Conservation (phyloP, 2,329 filamentous ascomycete genomes). For the Aspergillus sp. region DNA sequence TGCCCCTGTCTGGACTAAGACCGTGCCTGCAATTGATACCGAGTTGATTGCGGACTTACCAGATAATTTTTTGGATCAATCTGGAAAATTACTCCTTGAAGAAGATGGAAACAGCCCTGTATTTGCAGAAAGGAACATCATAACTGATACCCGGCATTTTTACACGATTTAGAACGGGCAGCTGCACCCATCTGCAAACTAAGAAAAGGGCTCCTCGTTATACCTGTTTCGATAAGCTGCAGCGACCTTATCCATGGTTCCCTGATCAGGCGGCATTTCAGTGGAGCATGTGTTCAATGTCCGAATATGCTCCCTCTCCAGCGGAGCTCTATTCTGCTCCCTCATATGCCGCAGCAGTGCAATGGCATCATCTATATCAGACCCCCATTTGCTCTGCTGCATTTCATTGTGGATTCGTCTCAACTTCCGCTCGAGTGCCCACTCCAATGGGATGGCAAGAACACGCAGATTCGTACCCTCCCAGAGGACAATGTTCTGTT, state of each 20-base stretch:
- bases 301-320: conserved; percentile 21
- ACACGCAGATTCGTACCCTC: conserved; percentile 21
- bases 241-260: conserved; percentile 25
- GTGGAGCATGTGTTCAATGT: conserved; percentile 23
- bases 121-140: conserved; percentile 17
- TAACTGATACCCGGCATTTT: conserved; percentile 18
- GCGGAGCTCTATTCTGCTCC: conserved; percentile 13
- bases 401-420: conserved; percentile 21
- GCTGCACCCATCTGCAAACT: background rate
- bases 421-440: conserved; percentile 32
- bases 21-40: conserved; percentile 8
- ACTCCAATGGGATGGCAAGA: conserved; percentile 29
- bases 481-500: conserved; percentile 28
- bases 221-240: conserved; percentile 21
- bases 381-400: conserved; percentile 16
- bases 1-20: conserved; percentile 15
- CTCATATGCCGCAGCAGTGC: conserved; percentile 24
- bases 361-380: conserved; percentile 24
- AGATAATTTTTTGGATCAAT: conserved; percentile 4
- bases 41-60: conserved; percentile 5
- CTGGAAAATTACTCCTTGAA: conserved; percentile 16
- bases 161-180: conserved; percentile 16
- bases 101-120: conserved; percentile 8
- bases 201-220: conserved; percentile 12
- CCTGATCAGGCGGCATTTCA: conserved; percentile 21